These are phyloP conservation scores for Hypomontagnella submonticulosa DNA, from an alignment of 495 filamentous ascomycete species.

Conservation along the genomic window DNA sequence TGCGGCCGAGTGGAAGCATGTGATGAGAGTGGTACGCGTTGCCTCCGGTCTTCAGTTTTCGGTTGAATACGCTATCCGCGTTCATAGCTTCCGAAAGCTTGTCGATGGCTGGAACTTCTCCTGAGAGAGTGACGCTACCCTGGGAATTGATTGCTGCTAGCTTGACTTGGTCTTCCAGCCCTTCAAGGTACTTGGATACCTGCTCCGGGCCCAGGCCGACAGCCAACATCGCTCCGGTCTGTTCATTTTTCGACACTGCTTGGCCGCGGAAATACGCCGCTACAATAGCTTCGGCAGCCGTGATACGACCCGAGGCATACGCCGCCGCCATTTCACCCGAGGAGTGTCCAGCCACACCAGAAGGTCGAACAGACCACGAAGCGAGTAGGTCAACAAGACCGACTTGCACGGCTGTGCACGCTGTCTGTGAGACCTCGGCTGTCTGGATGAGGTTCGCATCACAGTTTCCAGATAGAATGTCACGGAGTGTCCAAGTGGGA, in stretches of 20 bases:
- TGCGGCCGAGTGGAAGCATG: conserved; percentile 56
- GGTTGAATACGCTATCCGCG: conserved; percentile 51
- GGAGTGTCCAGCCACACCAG: conserved; percentile 65
- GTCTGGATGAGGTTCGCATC: conserved; percentile 2
- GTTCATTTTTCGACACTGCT: conserved; percentile 37
- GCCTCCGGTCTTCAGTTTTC: conserved; percentile 56
- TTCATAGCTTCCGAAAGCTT: conserved; percentile 49
- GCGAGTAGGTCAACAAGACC: conserved; percentile 59
- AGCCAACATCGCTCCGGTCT: conserved; percentile 64
- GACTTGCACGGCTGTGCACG: conserved; percentile 60
- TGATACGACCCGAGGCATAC: conserved; percentile 53
- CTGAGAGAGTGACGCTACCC: conserved; percentile 57
- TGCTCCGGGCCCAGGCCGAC: conserved; percentile 53
- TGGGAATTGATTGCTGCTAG: conserved; percentile 60
- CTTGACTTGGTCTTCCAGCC: conserved; percentile 41
- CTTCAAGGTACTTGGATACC: conserved; percentile 47
- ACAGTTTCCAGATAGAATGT: neutral
- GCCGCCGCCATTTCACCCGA: conserved; percentile 67
- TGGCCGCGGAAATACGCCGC: conserved; percentile 64
- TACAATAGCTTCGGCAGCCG: conserved; percentile 52
- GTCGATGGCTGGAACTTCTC: conserved; percentile 49
- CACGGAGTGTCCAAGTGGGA: neutral
- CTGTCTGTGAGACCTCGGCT: conserved; percentile 54
- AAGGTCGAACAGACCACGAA: conserved; percentile 54
- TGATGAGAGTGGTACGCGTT: conserved; percentile 64